Base-by-base conservation (phyloP, 305 asterid genomes). In the Ajuga reptans region DNA sequence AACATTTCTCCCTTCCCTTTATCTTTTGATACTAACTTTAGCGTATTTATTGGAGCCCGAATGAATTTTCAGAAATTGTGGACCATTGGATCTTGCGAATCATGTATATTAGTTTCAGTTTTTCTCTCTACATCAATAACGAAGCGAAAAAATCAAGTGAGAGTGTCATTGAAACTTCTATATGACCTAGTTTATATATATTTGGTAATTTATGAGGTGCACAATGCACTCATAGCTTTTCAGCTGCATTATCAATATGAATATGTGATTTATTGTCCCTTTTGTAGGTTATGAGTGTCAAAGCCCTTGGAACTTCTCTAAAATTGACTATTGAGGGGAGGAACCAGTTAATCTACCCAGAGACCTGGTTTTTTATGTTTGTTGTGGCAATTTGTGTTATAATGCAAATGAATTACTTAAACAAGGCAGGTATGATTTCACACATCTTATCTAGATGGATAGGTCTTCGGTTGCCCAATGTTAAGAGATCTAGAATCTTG, bases 351-450 rank as follows among this genome's bases (percentile, higher is more conserved):
- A 57, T 83, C 75, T 91, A 76, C 78, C 86, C 85, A 0, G 89
- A 88, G 80, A 85, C 97, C 52, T 91, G 97, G 95, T 70, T 81
- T 75, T 91, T 91, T 66, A 75, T 83, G 91, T 34, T 84, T 37
- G 81, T 87, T 72, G 92, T 91, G 77, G 88, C 83, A 66, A 75
- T 77, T 56, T 88, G 89, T 73, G 97, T 91, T 61, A 72, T 87
- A 66, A 89, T 87, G 78, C 95, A 90, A 80, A 84, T 88, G 97
- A 90, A 88, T 78, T 90, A 90, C 81, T 91, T 90, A 72, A 90
- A 90, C 84, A 90, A 87, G 95, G 96, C 72, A 75, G 77, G 86
- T 76, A 73, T 43, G 42, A 5, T 27, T 51, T 64, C 64, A 17
- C 42, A 36, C 5, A 45, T 27, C 24, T 52, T 53, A 47, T 64